Evolutionary conservation across 1,284 basidiomycete genomes (phyloP), one percentile per base, ranked within the genome.

Genomic region (Leccinum griseonigrum): DNA sequence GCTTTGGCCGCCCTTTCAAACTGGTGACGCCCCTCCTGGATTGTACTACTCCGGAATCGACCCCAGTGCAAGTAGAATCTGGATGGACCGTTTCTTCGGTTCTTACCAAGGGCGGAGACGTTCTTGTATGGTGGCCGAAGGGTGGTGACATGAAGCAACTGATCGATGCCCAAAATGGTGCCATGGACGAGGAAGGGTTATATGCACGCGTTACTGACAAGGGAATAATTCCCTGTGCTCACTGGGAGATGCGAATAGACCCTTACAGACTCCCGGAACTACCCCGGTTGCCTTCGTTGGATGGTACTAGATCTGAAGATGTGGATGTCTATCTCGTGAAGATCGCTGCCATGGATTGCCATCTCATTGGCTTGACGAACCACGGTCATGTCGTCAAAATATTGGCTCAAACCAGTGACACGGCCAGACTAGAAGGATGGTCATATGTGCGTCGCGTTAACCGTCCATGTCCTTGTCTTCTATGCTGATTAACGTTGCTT

Each of bases 71-170:
- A 72, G 79, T 93, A 32, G 88, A 88, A 70, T 89, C 88, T 62
- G 94, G 94, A n/a, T 95, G 92, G 94, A 66, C 70, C 5, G 90
- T 89, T 73, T 88, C 87, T 7, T 82, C 87, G 2, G 79, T 86
- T 36, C 83, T 96, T 63, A 89, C 88, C 2, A 79, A 82, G 57
- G 79, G 82, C 4, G 92, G 92, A 1, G 81, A 85, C 38, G 85
- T 93, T 36, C 83, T 88, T 65, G 84, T 90, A 7, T 94, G 88
- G 85, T 94, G 86, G 85, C 92, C 92, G 1, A 82, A 83, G 66
- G 71, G 72, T 4, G 82, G 81, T 14, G 70, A 62, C 18, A 78
- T 85, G 74, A 69, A 67, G 22, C 64, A 75, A 8, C 64, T 65
- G 4, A 72, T 85, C 34, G 69, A 75, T 34, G 71, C 71, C 29